Percentiles rank a stretch among this genome's conserved stretches.
These are phyloP conservation scores for Geotrichum bryndzae DNA, from an alignment of 1,139 yeast species.

Conservation along the genomic window DNA sequence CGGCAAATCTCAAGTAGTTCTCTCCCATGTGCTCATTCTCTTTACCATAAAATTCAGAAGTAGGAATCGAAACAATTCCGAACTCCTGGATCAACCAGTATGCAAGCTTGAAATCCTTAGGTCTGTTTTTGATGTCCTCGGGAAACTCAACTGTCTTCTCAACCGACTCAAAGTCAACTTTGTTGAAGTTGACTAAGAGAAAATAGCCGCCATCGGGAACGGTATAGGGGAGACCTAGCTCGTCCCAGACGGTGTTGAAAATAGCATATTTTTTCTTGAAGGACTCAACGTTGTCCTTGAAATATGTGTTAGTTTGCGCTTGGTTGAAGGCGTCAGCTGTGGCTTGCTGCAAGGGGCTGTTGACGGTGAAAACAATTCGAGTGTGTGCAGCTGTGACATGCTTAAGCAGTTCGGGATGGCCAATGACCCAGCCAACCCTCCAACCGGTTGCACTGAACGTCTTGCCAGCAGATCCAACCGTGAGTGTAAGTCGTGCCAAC, in stretches of 20 bases:
- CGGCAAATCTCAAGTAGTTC: constrained; percentile 85
- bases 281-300: constrained; percentile 57
- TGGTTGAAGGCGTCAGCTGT: constrained; percentile 66
- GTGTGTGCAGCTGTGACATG: constrained; percentile 89
- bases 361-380: constrained; percentile 81
- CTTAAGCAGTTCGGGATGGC: constrained; percentile 69
- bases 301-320: constrained; percentile 61
- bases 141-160: constrained; percentile 45
- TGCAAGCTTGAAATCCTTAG: constrained; percentile 81
- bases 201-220: constrained; percentile 91
- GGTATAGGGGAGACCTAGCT: constrained; percentile 81
- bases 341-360: constrained; percentile 91
- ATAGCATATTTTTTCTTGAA: constrained; percentile 66
- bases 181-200: constrained; percentile 77
- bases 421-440: constrained; percentile 96
- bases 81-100: constrained; percentile 89
- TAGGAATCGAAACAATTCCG: constrained; percentile 95
- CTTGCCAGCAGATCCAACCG: constrained; percentile 96
- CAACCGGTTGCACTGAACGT: constrained; percentile 98
- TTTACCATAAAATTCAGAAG: constrained; percentile 78
- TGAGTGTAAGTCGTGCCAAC: constrained; percentile 67
- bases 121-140: constrained; percentile 56
- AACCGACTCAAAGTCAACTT: constrained; percentile 51
- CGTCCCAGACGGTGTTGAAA: constrained; percentile 74
- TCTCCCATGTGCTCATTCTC: constrained; percentile 73